Base-by-base conservation (phyloP, 2,329 filamentous ascomycete genomes). In the Colletotrichum chrysophilum region DNA sequence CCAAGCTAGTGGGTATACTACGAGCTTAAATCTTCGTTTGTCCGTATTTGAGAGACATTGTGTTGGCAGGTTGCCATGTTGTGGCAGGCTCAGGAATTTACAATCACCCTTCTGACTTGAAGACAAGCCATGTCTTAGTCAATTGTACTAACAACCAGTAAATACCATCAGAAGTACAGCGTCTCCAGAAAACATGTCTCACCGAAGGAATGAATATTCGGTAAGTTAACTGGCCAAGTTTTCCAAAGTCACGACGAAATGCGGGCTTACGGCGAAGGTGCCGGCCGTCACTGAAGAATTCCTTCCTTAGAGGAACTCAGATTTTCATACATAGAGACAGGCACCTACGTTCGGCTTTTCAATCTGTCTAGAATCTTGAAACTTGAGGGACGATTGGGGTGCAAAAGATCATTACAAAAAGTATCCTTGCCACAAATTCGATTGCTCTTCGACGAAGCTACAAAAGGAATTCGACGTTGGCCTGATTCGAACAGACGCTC, bases 401-500 rank as follows among this genome's bases (percentile, higher is more conserved):
- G 32, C 0, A 21, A 48, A 7, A 48, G 7, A 1, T 21, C 43
- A 1, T 0, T 7, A 0, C 5, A 6, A 48, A 48, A 48, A 48
- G 43, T 48, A 43, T 1, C 9, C 10, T 1, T 3, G 1, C 0
- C n/a, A 48, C n/a, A 13, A 48, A 16, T 4, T 4, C 5, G 3
- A 10, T 7, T 1, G 55, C 24, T 26, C 12, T 18, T 58, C n/a
- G n/a, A n/a, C 55, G 1, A 60, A 34, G n/a, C 6, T 0, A 24
- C 18, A 67, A 67, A 66, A 58, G 4, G 1, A 7, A 8, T 1
- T 36, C 64, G 64, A 56, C 70, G 70, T 67, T 71, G 70, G 70
- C 70, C 62, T 71, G 62, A 71, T 71, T 71, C 62, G 70, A 71
- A 66, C 69, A 71, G 69, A 71, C 69, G 61, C 69, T 71, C 69